Percentiles rank a stretch among this genome's conserved stretches.
These are phyloP conservation scores for Erigeron canadensis DNA, from an alignment of 129 eudicot species.

Conservation along the genomic window DNA sequence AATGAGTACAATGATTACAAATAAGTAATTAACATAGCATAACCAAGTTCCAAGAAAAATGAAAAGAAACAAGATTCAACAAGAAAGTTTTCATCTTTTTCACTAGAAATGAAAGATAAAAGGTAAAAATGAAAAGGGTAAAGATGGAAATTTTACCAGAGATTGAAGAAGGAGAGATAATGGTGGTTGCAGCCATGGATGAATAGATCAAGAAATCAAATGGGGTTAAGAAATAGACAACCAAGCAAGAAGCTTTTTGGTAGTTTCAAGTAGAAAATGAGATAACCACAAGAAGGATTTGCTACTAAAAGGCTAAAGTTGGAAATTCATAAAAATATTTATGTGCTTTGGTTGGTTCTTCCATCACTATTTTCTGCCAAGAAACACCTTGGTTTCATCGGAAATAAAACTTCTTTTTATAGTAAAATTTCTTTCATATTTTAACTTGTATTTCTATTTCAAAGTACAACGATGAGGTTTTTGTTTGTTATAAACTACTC, in stretches of 20 bases:
- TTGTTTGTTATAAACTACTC: no score
- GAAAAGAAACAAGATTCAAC: not conserved
- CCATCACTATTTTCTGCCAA: constrained; percentile 16
- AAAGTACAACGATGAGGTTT: no score
- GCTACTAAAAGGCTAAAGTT: constrained; percentile 17
- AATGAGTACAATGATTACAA: constrained; percentile 9
- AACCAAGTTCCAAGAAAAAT: not conserved
- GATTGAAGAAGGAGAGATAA: constrained; percentile 45
- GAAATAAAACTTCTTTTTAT: not conserved
- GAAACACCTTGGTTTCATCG: constrained; percentile 28
- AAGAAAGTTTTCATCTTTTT: constrained; percentile 2
- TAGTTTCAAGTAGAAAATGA: constrained; percentile 20
- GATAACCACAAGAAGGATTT: constrained; percentile 9
- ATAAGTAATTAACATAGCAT: not conserved
- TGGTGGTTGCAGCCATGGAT: constrained; percentile 46
- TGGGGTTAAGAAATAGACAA: constrained; percentile 25
- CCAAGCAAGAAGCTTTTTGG: constrained; percentile 17
- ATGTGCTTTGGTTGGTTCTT: constrained; percentile 18
- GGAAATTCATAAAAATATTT: constrained; percentile 8
- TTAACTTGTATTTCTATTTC: no score
- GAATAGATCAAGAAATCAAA: constrained; percentile 12
- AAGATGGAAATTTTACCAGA: constrained; percentile 36
- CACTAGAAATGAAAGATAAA: not conserved
- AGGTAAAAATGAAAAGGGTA: not conserved
- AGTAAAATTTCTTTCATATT: no score